Evolutionary conservation across 2,329 filamentous ascomycete genomes (phyloP), one percentile per base, ranked within the genome.

Genomic region (Emericellopsis atlantica): DNA sequence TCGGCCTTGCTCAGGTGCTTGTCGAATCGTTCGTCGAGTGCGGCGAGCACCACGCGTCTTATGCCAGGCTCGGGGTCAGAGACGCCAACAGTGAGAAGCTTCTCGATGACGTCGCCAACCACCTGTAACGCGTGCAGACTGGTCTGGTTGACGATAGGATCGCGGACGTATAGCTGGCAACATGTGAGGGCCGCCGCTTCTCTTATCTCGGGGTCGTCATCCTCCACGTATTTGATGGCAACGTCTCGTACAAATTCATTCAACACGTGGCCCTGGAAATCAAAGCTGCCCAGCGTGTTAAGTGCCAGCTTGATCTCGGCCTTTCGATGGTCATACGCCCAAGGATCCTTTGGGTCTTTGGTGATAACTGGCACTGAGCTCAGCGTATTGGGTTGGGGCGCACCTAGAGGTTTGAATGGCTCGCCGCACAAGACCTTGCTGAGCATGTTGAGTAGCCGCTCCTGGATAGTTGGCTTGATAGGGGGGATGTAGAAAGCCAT

Each of bases 201-300:
- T 44, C 92, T 79, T 39, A 95, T 95, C 48, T 93, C 85, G 0
- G 87, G 74, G 51, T 95, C 93, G 50, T 96, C 90, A 47, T 94
- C 92, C 51, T 98, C 90, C 34, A 98, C 90, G 52, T 95, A 99
- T 58, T 90, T 92, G 55, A 98, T 93, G 4, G 93, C 92, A 39
- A 98, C 92, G 56, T 99, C 92, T 21, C 92, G 84, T 23, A 98
- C 92, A 51, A 99, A 99, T 57, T 99, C 93, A 53, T 99, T 99
- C 14, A 99, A 67, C 14, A 95, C 84, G 54, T 96, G 88, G 2
- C 86, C 81, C 45, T 74, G 81, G 54, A 98, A 98, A 58, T 98
- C 92, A 53, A 98, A 98, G 56, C 88, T 95, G n/a, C 92, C 93
- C 1, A 98, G 70, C 0, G 93, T 98, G 53, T 94, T 89, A 14